Base-by-base conservation (phyloP, 495 filamentous ascomycete genomes). In the Friedmanniomyces simplex region DNA sequence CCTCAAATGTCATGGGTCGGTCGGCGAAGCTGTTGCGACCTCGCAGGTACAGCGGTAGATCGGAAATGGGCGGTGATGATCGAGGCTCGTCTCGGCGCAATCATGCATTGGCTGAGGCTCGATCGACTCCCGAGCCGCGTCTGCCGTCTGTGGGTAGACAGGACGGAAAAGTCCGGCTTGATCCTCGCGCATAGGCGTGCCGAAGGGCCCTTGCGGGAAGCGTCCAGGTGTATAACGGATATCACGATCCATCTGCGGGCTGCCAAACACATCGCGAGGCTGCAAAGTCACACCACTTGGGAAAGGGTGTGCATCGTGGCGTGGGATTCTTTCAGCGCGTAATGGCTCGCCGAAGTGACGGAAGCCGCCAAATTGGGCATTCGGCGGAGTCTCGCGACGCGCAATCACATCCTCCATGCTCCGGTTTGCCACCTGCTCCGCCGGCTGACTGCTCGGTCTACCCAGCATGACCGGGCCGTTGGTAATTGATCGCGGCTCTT, bases 381-480 rank as follows among this genome's bases (percentile, higher is more conserved):
- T 16, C 14, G 39, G 39, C 5, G 58, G 47, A 4, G 50, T 12
- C 21, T 61, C 59, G 13, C 54, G 59, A 5, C 54, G 47, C 32
- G 14, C 39, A 16, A 48, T 12, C 2, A 47, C 50, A 16, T 57
- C 56, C 1, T 60, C 57, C 12, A 42, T 20, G 21, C 36, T 34
- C 25, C 52, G 57, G 16, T 34, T 50, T 34, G 28, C 22, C 6
- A 20, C 20, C 0, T 10, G 37, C 18, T 64, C 62, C 8, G 34
- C 28, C 5, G 63, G 63, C 55, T 65, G 63, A 50, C 60, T 62
- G 60, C 37, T 65, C 1, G 63, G 63, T 30, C 64, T 53, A 2
- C 45, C 52, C 16, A 50, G 48, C 1, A 25, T n/a, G 14, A 26
- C 51, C 10, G 34, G 26, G 1, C 52, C 57, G 47, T 53, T 60